phyloP scores from a whole-genome alignment of 2,329 filamentous ascomycete species.

The Moelleriella libera region DNA sequence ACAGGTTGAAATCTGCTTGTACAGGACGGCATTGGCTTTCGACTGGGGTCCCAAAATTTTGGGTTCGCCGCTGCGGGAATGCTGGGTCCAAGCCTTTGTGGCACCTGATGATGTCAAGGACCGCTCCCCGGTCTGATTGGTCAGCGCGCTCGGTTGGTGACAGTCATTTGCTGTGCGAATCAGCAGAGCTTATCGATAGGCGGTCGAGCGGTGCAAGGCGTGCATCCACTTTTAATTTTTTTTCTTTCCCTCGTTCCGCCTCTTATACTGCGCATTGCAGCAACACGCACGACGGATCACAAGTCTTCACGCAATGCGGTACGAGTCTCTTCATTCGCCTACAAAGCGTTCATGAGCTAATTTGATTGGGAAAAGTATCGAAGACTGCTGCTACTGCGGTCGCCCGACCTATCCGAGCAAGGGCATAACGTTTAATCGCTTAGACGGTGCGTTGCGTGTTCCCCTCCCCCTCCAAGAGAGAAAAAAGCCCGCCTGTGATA shows the following conservation, averaged over 20 bases:
- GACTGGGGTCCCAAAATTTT: too few species aligned
- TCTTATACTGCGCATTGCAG: not conserved
- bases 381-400: slow-evolving; percentile 31
- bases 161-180: not conserved
- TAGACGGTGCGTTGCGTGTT: slow-evolving; percentile 22
- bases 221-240: not conserved
- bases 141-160: not conserved
- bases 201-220: not conserved
- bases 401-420: slow-evolving; percentile 40
- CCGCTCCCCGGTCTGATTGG: not conserved
- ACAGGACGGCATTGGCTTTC: not conserved
- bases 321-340: not conserved
- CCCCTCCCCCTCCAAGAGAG: not conserved
- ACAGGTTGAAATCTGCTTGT: not conserved
- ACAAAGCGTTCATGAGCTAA: not conserved
- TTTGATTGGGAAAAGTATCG: slow-evolving; percentile 10
- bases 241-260: not conserved
- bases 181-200: not conserved
- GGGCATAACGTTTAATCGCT: slow-evolving; percentile 37
- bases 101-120: not conserved
- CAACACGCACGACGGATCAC: too few species aligned
- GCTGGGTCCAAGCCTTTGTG: too few species aligned
- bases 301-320: slow-evolving; percentile 1
- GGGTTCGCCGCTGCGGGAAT: too few species aligned
- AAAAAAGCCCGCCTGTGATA: too few species aligned